Base-by-base conservation (phyloP, 306 rosid species). In the Glycine soja region DNA sequence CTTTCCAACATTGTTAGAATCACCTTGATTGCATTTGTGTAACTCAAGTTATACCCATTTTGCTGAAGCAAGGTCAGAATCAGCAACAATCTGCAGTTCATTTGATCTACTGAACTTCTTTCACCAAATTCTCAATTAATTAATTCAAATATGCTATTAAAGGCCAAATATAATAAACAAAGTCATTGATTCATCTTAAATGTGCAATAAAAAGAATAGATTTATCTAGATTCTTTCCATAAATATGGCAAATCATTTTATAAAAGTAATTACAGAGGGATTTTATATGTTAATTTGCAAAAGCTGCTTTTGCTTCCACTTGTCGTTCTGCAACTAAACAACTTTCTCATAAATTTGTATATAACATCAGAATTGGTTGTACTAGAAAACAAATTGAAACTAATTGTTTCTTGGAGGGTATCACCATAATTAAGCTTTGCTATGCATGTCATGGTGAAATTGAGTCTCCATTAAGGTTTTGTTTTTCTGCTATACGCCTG, bases 41-140 rank as follows among this genome's bases (percentile, higher is more conserved):
- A 63, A 63, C 16, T 63, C 68, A 62, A 62, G 8, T 62, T 34
- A 59, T 62, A 34, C 47, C 46, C 46, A 13, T 63, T 63, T 34
- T 12, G 7, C 10, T 34, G 46, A 63, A 12, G 45, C 45, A 61
- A 62, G 40, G 68, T 62, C 43, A 11, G 15, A 9, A 32, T 30
- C 4, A 10, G 68, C 16, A 10, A 30, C 40, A 24, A 24, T 59
- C 12, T 19, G 66, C 38, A 19, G 11, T 0, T 10, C 40, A 24
- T 59, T 59, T 59, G 40, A 10, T 59, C 40, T 16, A 59, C 38
- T 24, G n/a, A 19, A 16, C 11, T 59, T 9, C 10, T 11, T 62
- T 32, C 43, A 62, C 13, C 68, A 32, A 62, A 62, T 30, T 62
- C 7, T 32, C 4, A 5, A 5, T 62, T 32, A 11, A 62, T 32